Evolutionary conservation across 2,329 filamentous ascomycete genomes (phyloP).

Genomic region (Emergomyces africanus): DNA sequence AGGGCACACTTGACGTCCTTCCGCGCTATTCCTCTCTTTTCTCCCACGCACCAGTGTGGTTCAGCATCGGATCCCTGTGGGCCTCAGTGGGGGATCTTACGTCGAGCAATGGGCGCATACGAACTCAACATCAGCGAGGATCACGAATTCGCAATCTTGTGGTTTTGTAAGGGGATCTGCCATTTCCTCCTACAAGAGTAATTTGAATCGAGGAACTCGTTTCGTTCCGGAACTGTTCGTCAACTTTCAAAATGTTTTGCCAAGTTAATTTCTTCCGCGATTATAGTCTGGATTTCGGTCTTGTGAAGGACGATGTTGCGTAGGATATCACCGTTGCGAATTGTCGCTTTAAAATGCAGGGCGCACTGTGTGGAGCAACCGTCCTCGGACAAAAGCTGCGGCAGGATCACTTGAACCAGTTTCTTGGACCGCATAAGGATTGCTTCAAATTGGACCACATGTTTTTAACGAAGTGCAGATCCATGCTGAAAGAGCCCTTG

Average conservation of each 20-base stretch:
- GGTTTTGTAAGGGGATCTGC: constrained; percentile 3
- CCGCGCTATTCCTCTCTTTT: background rate
- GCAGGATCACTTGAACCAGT: background rate
- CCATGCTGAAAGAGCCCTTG: background rate
- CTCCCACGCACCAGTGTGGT: constrained; percentile 1
- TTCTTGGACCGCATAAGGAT: constrained; percentile 1
- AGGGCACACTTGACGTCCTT: constrained; percentile 3
- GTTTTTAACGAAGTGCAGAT: background rate
- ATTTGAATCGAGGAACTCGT: background rate
- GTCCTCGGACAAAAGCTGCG: background rate
- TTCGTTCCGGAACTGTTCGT: constrained; percentile 1
- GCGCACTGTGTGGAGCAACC: background rate
- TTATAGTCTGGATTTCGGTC: constrained; percentile 5
- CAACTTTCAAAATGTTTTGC: background rate
- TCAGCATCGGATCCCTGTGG: constrained; percentile 6
- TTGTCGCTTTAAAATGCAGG: background rate
- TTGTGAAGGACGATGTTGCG: constrained; percentile 6
- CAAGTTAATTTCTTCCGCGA: background rate
- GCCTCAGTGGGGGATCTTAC: background rate
- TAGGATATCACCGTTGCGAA: constrained; percentile 4
- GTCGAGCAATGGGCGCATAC: constrained; percentile 3
- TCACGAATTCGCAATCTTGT: background rate
- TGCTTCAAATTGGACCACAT: background rate
- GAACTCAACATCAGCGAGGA: constrained; percentile 3
- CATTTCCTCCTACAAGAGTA: background rate